Evolutionary conservation across 345 rosid species (phyloP).

Genomic region (Heritiera littoralis): DNA sequence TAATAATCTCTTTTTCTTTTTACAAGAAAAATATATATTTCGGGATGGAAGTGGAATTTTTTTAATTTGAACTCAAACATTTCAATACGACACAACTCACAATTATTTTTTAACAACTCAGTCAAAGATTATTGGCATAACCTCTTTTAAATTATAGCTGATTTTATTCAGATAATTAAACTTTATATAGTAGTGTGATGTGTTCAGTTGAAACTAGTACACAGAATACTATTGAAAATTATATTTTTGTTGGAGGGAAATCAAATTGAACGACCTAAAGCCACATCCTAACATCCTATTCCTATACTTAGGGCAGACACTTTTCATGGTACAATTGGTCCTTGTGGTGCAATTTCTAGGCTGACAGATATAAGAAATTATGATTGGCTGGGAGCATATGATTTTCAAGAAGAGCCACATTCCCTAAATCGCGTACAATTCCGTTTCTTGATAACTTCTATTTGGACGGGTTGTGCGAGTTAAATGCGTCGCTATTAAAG

Average conservation of each 20-base stretch:
- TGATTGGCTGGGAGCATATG: neutral
- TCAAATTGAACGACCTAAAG: neutral
- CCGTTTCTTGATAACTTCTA: neutral
- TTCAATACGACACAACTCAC: too few relatives aligned
- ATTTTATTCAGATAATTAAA: neutral
- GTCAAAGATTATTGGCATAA: too few relatives aligned
- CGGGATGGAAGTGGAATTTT: too few relatives aligned
- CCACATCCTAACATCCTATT: too few relatives aligned
- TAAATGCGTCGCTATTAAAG: neutral
- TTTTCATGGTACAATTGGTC: neutral
- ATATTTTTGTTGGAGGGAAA: neutral
- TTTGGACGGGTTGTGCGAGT: neutral
- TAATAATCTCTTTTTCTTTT: too few relatives aligned
- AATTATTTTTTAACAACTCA: too few relatives aligned
- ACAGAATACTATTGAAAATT: neutral
- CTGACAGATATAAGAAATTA: neutral
- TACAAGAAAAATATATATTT: too few relatives aligned
- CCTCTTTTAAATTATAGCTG: neutral
- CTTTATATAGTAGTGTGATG: neutral
- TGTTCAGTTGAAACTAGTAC: neutral
- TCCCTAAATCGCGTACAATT: constrained; percentile 2
- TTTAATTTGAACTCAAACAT: too few relatives aligned
- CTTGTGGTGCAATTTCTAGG: neutral
- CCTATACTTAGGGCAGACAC: neutral
- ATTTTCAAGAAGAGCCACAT: neutral